Percentiles rank a stretch among this genome's conserved stretches.
These are phyloP conservation scores for Termitomyces sp. DNA, from an alignment of 1,284 basidiomycete species.

Conservation along the genomic window DNA sequence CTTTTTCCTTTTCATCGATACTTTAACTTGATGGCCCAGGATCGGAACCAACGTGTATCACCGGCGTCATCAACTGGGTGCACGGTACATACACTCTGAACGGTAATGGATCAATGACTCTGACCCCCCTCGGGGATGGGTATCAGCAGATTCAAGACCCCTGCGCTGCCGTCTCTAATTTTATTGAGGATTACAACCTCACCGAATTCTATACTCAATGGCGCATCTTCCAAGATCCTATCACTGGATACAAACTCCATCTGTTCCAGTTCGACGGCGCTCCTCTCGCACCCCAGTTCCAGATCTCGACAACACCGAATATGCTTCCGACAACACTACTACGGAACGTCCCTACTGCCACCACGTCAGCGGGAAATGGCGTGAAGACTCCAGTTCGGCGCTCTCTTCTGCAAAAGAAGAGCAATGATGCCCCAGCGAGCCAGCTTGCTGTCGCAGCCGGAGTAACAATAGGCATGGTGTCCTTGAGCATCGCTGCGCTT, in stretches of 20 bases:
- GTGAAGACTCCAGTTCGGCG: conserved; percentile 15
- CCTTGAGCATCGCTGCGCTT: conserved; percentile 24
- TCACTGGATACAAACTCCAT: conserved; percentile 56
- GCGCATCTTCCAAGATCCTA: conserved; percentile 55
- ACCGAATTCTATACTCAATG: conserved; percentile 54
- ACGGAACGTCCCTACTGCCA: conserved; percentile 36
- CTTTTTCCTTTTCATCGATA: conserved; percentile 8
- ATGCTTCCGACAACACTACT: conserved; percentile 60
- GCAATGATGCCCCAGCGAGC: conserved; percentile 22
- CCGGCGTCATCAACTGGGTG: conserved; percentile 79
- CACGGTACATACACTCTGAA: conserved; percentile 73
- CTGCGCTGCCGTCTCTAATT: conserved; percentile 81
- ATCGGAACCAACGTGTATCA: conserved; percentile 74
- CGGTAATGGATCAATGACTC: conserved; percentile 71
- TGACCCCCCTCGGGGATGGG: conserved; percentile 75
- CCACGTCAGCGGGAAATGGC: conserved; percentile 21
- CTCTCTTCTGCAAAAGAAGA: conserved; percentile 20
- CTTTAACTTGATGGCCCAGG: conserved; percentile 33
- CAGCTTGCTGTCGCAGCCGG: conserved; percentile 23
- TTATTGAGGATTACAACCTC: conserved; percentile 77
- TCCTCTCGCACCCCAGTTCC: conserved; percentile 57
- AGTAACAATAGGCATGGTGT: conserved; percentile 24
- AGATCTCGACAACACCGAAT: conserved; percentile 50
- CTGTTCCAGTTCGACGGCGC: conserved; percentile 62
- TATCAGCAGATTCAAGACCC: conserved; percentile 90